Evolutionary conservation across 2,329 filamentous ascomycete species (phyloP), one percentile per base, ranked within the genome.

Genomic region (Chalaropsis thielavioides): DNA sequence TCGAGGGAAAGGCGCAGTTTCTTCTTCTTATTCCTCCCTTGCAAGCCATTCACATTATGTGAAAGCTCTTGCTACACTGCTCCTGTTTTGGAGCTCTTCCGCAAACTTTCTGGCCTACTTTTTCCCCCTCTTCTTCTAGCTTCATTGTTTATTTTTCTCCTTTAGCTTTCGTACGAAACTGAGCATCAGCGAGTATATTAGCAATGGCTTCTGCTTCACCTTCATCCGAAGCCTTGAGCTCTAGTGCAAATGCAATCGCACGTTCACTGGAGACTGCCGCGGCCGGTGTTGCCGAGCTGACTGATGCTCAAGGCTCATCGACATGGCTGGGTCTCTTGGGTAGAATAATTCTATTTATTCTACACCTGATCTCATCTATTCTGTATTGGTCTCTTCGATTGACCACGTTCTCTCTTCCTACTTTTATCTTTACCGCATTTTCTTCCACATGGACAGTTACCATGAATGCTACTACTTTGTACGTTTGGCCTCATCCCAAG

Each of bases 391-490:
- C 86, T 64, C 84, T 96, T 70, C 90, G 88, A 68, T 88, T 96
- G 71, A 83, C 86, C 19, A 95, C 92, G 31, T 91, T 97, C 69
- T 95, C 90, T 17, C 75, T 96, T 67, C 94, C 94, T 54, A 90
- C 90, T 73, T 84, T 94, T 75, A 82, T 97, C 19, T 99, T 95
- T 74, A 89, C 86, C 5, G 79, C 96, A 68, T 90, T 96, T 72
- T 96, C 91, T 5, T 92, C 90, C 69, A 96, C 89, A 74, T 79
- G 95, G 78, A 99, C 94, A 0, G 90, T 99, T 72, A 99, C 94
- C 11, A 95, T 99, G 92, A 97, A 97, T 74, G 92, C 94, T 70
- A 97, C 92, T 22, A 99, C 94, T 19, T 76, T 99, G 85, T 95
- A 84, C 73, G 85, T 67, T 65, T 60, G 44, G 62, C 62, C 58